Conservation (phyloP, 2,329 filamentous ascomycete species). For the Didymella arachidicola region DNA sequence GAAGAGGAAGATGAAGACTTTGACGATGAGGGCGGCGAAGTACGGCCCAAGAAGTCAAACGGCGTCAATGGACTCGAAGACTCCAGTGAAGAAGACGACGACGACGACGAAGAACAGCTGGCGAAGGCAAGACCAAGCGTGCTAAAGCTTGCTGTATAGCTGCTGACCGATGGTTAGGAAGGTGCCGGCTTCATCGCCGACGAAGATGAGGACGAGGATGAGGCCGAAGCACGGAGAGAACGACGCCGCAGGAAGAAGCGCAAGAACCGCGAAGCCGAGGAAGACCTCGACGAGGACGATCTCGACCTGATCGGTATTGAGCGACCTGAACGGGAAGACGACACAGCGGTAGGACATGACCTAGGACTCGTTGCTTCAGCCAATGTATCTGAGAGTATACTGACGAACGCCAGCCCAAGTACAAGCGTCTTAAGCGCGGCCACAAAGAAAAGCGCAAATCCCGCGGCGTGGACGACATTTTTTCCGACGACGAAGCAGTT, state of each 20-base stretch:
- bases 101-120: constrained; percentile 50
- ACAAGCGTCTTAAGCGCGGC: constrained; percentile 95
- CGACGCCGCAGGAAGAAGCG: constrained; percentile 78
- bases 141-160: not conserved
- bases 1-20: constrained; percentile 51
- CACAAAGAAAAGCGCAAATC: constrained; percentile 73
- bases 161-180: constrained; percentile 63
- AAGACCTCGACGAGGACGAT: constrained; percentile 90
- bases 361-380: not conserved
- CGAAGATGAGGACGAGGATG: constrained; percentile 82
- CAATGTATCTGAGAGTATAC: constrained; percentile 7
- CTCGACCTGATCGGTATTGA: constrained; percentile 91
- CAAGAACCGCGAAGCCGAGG: constrained; percentile 79
- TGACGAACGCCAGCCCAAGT: constrained; percentile 73
- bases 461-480: constrained; percentile 87
- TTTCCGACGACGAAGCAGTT: constrained; percentile 89
- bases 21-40: constrained; percentile 40
- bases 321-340: constrained; percentile 67
- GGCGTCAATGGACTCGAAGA: constrained; percentile 46
- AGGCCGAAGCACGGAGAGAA: constrained; percentile 64
- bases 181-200: constrained; percentile 96
- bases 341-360: constrained; percentile 67
- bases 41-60: constrained; percentile 36
- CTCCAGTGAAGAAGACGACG: constrained; percentile 52
- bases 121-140: constrained; percentile 41